Base-by-base conservation (phyloP, 1,139 yeast genomes). In the Geotrichum histeridarum region DNA sequence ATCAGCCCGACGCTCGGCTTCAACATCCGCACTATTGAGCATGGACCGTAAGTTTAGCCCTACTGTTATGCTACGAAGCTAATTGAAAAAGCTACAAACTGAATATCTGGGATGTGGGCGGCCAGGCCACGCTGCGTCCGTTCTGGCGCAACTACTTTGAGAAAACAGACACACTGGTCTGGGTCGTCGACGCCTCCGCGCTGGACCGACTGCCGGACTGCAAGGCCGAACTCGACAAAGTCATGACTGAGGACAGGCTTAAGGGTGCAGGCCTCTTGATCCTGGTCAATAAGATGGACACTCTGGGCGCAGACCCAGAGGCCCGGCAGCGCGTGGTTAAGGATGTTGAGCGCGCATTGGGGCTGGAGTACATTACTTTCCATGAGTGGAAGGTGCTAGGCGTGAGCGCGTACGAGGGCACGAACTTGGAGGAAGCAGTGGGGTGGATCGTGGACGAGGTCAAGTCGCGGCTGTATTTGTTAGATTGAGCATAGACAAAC, bases 101-200 rank as follows among this genome's bases (percentile, higher is more conserved):
- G 39, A 72, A 73, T 48, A 63, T 71, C 68, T 82, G 73, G 97
- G 97, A 89, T 65, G 82, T 90, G 9, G 97, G 97, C 1, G 97
- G 97, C 0, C 96, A 90, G 67, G 73, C 78, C 12, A 78, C 87
- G 15, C 71, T 89, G 49, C 75, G 96, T 48, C 82, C 88, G 18
- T 89, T 89, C 67, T 89, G 97, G 97, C 82, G 87, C 56, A 90
- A 90, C 70, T 89, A 90, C 70, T 90, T 86, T 66, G 97, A 90
- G 60, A 82, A 81, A 61, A 86, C 96, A 6, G 93, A 91, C 63
- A 80, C 82, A 12, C 75, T 91, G 30, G 70, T 91, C n/a, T 91
- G 98, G 97, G 96, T 91, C n/a, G 78, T 91, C 9, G 98, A 93
- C 69, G 78, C 82, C 2, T 73, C 80, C 58, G 80, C 82, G 42